phyloP scores from a whole-genome alignment of 2,329 filamentous ascomycete genomes.

The Pseudocercospora cruenta region DNA sequence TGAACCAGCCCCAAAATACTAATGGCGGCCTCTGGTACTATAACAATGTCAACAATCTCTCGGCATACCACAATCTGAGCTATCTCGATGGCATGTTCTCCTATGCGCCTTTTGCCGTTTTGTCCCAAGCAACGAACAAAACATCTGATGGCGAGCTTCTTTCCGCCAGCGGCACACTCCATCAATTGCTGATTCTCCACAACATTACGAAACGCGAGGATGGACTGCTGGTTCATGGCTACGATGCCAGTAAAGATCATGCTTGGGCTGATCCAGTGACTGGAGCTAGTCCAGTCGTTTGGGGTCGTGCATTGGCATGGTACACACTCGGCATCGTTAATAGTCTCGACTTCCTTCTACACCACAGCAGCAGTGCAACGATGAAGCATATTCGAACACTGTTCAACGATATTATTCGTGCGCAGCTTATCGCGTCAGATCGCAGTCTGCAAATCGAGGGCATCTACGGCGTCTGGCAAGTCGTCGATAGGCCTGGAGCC shows the following conservation, averaged over 20 bases:
- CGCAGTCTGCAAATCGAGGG: slow-evolving; percentile 22
- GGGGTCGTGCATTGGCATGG: slow-evolving; percentile 60
- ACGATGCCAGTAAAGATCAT: slow-evolving; percentile 54
- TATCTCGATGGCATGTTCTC: slow-evolving; percentile 61
- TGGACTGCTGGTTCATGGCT: slow-evolving; percentile 58
- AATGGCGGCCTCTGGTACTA: slow-evolving; percentile 43
- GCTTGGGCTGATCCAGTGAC: slow-evolving; percentile 57
- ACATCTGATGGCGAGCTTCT: slow-evolving; percentile 16
- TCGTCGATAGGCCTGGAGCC: slow-evolving; percentile 55
- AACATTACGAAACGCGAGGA: slow-evolving; percentile 47
- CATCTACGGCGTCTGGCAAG: slow-evolving; percentile 57
- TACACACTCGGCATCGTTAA: slow-evolving; percentile 58
- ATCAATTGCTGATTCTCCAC: slow-evolving; percentile 54
- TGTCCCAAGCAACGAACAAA: slow-evolving; percentile 28
- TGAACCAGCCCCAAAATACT: slow-evolving; percentile 35
- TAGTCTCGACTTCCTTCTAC: slow-evolving; percentile 48
- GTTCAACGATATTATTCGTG: slow-evolving; percentile 44
- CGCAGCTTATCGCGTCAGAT: slow-evolving; percentile 47
- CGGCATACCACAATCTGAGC: slow-evolving; percentile 54
- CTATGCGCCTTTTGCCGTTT: slow-evolving; percentile 48
- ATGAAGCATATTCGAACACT: slow-evolving; percentile 43
- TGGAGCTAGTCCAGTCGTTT: slow-evolving; percentile 57
- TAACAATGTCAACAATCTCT: slow-evolving; percentile 29
- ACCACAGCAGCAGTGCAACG: neutral
- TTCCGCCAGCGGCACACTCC: slow-evolving; percentile 32